Percentiles rank a stretch among this genome's conserved stretches.
Evolutionary conservation across 352 stramenopile genomes (phyloP).

Genomic region (Pythium vanterpoolii): DNA sequence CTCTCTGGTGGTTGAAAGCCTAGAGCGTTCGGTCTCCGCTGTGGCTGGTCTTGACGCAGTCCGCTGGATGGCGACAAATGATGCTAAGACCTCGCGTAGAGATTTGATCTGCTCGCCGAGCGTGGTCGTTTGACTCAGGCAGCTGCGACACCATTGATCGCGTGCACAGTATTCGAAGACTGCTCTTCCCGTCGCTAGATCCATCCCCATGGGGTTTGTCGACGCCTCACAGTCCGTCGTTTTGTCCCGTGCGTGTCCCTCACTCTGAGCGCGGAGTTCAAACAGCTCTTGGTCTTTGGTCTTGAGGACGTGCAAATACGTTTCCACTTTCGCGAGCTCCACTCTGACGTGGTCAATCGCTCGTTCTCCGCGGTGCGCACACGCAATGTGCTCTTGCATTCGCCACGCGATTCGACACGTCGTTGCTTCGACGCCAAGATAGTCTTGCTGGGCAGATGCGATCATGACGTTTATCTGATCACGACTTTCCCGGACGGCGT

Average conservation of each 20-base stretch:
- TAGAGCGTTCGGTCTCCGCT: neutral
- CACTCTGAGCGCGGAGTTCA: neutral
- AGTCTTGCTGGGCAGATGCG: constrained; percentile 9
- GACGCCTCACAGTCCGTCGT: neutral
- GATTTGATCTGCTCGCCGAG: constrained; percentile 24
- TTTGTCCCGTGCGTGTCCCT: neutral
- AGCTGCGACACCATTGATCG: constrained; percentile 28
- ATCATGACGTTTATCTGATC: constrained; percentile 12
- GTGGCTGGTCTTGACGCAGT: neutral
- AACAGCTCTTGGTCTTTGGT: constrained; percentile 23
- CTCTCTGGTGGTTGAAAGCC: neutral
- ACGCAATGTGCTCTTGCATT: constrained; percentile 29
- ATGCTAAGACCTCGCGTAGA: constrained; percentile 17
- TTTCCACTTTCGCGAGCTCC: constrained; percentile 15
- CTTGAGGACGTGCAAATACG: constrained; percentile 27
- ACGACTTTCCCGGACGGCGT: constrained; percentile 7
- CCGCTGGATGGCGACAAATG: neutral
- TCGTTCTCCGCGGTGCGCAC: constrained; percentile 17
- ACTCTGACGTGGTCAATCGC: constrained; percentile 12
- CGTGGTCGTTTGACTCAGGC: constrained; percentile 24
- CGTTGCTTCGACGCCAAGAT: constrained; percentile 23
- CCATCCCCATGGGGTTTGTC: constrained; percentile 2
- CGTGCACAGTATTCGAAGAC: constrained; percentile 32
- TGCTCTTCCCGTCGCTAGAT: constrained; percentile 8
- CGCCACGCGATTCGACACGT: constrained; percentile 35